Conservation (phyloP, 1,284 basidiomycete genomes). For the Golubevia sp. region DNA sequence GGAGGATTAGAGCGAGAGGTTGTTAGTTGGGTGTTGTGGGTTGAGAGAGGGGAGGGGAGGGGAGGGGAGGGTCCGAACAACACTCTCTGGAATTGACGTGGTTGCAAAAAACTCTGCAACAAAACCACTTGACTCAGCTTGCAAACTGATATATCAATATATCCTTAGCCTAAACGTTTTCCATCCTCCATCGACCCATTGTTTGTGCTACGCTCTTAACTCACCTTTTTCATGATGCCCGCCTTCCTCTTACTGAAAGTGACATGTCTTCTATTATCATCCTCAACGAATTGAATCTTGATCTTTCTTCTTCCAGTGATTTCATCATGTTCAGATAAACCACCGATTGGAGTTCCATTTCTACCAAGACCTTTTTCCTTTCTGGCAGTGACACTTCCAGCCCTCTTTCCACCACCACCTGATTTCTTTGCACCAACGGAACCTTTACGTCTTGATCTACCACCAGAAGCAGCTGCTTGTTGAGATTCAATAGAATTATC, state of each 20-base stretch:
- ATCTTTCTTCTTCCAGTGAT: constrained; percentile 58
- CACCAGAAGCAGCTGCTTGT: neutral
- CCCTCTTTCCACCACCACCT: neutral
- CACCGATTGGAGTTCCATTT: neutral
- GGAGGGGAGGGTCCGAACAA: neutral
- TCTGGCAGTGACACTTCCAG: neutral
- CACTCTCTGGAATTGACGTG: neutral
- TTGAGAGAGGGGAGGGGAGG: neutral
- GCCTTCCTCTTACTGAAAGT: constrained; percentile 60
- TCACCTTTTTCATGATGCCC: constrained; percentile 58
- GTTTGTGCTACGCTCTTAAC: too few species aligned
- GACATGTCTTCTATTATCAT: constrained; percentile 52
- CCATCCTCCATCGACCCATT: too few species aligned
- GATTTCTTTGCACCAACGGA: neutral
- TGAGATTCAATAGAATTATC: neutral
- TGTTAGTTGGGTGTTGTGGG: too few species aligned
- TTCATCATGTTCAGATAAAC: constrained; percentile 31
- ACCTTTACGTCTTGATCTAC: neutral
- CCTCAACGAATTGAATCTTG: constrained; percentile 58
- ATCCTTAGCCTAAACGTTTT: too few species aligned
- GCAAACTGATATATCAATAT: too few species aligned
- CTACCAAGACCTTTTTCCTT: too few species aligned
- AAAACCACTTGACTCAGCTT: too few species aligned
- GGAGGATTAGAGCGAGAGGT: too few species aligned
- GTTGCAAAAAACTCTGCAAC: too few species aligned